Base-by-base conservation (phyloP, 2,329 filamentous ascomycete species). In the Xylaria digitata region DNA sequence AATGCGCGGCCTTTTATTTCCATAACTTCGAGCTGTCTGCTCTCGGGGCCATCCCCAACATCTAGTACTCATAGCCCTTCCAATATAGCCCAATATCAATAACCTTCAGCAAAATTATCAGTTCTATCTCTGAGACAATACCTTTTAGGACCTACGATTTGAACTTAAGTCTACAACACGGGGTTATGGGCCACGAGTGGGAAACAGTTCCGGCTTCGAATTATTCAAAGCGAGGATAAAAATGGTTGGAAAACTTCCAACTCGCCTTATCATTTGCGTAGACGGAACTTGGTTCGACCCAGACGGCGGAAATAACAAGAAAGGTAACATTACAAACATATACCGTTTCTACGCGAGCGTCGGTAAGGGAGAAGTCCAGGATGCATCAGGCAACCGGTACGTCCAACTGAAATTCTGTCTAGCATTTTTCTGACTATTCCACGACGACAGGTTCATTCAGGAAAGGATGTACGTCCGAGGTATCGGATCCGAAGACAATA, bases 261-360 rank as follows among this genome's bases (percentile, higher is more conserved):
- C 26, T 3, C 52, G 52, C 1, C 37, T 55, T 8, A 17, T 55
- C 19, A 30, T 55, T 40, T 55, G 52, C 13, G 52, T 55, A 26
- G 52, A 55, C 13, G 52, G 52, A 17, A 55, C 52, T 43, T 55
- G 52, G 52, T 55, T 55, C 34, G 21, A 55, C 52, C 52, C 52
- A n/a, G 52, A 55, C n/a, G 52, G 52, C 9, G 52, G 52, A n/a
- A 55, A 55, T n/a, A 6, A 55, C 19, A 55, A 55, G 37, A 15
- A 55, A 26, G 52, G 52, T 37, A 55, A 55, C 19, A 30, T 55
- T 19, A 42, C 52, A 9, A 55, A 55, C 52, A 30, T 43, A 26
- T 55, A 55, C 23, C 52, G 52, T n/a, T 9, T 55, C 13, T 55
- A 55, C 37, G 52, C 52, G 21, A 55, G 52, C 34, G 34, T 55